A percentile compares a stretch with the other conserved stretches of the same genome.
Conservation (phyloP, 345 rosid genomes). For the Corymbia maculata region DNA sequence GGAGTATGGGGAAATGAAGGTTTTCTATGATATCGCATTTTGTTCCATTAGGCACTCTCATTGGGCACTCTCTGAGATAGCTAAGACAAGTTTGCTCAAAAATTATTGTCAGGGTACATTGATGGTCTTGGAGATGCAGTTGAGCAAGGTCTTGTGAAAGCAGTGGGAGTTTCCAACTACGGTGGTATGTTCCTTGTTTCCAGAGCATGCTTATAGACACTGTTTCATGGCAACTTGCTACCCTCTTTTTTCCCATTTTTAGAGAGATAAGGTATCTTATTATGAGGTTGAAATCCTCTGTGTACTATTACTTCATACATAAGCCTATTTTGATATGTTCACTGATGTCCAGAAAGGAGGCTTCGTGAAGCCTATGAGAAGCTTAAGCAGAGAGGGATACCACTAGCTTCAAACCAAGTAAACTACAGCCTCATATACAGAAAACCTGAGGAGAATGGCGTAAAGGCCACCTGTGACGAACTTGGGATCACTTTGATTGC, state of each 20-base stretch:
- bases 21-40: constrained; percentile 13
- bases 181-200: constrained; percentile 31
- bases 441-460: constrained; percentile 76
- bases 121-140: constrained; percentile 99
- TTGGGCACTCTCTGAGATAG: not conserved
- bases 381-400: constrained; percentile 88
- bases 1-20: constrained; percentile 99
- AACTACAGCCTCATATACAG: constrained; percentile 94
- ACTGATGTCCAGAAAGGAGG: constrained; percentile 43
- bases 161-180: constrained; percentile 98
- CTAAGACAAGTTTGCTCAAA: constrained; percentile 1
- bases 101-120: constrained; percentile 62
- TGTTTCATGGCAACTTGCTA: not conserved
- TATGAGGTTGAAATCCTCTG: not conserved
- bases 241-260: not conserved
- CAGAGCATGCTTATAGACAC: not conserved
- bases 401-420: constrained; percentile 94
- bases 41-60: constrained; percentile 3
- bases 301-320: not conserved
- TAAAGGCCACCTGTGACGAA: constrained; percentile 88
- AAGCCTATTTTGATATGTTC: not conserved
- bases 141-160: constrained; percentile 92
- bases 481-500: constrained; percentile 92
- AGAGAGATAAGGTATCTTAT: not conserved
- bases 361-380: constrained; percentile 68